Percentiles rank a stretch among this genome's conserved stretches.
Evolutionary conservation across 495 filamentous ascomycete genomes (phyloP).

Genomic region (Penicillium robsamsonii): DNA sequence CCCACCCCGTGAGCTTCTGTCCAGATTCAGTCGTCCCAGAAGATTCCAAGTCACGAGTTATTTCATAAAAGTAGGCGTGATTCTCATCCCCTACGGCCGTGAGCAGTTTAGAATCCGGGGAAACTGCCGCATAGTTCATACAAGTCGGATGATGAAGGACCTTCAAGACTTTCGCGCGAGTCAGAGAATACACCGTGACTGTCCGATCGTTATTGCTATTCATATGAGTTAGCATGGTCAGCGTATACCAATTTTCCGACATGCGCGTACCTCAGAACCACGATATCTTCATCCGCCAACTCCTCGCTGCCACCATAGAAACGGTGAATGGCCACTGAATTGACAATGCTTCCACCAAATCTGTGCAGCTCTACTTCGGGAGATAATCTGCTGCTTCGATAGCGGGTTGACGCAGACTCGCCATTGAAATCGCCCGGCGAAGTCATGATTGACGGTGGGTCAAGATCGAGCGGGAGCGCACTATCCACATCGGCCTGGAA

Average conservation of each 20-base stretch:
- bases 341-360: conserved; percentile 61
- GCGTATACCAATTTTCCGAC: background rate
- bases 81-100: conserved; percentile 83
- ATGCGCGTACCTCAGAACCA: conserved; percentile 56
- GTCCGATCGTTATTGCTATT: conserved; percentile 84
- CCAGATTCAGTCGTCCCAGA: conserved; percentile 43
- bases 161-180: conserved; percentile 58
- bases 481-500: conserved; percentile 57
- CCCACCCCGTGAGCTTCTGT: conserved; percentile 42
- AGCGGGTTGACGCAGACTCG: conserved; percentile 30
- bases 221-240: conserved; percentile 12
- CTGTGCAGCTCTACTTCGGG: conserved; percentile 53
- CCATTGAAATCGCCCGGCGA: conserved; percentile 24
- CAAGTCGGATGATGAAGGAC: conserved; percentile 69
- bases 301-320: conserved; percentile 48
- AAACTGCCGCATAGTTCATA: conserved; percentile 91
- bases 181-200: conserved; percentile 73
- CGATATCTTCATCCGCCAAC: conserved; percentile 57
- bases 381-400: conserved; percentile 29
- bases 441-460: conserved; percentile 33
- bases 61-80: conserved; percentile 75
- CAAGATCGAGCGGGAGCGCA: conserved; percentile 57
- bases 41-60: conserved; percentile 38
- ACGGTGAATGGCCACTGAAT: conserved; percentile 68
- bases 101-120: conserved; percentile 78